Evolutionary conservation across 495 filamentous ascomycete species (phyloP).

Genomic region (Friedmanniomyces simplex): DNA sequence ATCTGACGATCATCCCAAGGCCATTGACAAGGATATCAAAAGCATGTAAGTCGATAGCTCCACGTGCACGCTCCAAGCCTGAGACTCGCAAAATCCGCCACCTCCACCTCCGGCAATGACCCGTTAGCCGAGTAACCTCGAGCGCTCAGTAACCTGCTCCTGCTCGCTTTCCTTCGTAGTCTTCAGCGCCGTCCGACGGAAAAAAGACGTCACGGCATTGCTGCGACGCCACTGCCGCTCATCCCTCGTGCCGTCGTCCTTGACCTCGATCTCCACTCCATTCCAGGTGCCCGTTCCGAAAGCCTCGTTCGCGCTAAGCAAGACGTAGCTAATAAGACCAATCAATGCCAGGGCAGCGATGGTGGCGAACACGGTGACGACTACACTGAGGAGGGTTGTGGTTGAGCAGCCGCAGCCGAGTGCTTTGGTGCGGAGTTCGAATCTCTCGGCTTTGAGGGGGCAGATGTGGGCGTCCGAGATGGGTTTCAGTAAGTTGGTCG

Average conservation of each 20-base stretch:
- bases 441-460: slow-evolving; percentile 11
- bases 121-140: slow-evolving; percentile 4
- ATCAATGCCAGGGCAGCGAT: slow-evolving; percentile 7
- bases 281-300: slow-evolving; percentile 12
- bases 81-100: too few species aligned
- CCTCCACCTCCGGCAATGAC: too few species aligned
- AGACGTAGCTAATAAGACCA: not conserved
- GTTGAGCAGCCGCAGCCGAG: slow-evolving; percentile 16
- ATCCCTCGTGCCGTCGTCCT: slow-evolving; percentile 11
- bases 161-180: slow-evolving; percentile 13
- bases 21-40: too few species aligned
- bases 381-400: slow-evolving; percentile 10
- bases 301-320: not conserved
- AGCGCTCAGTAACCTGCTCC: slow-evolving; percentile 17
- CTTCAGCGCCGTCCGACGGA: slow-evolving; percentile 5
- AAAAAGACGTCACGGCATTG: slow-evolving; percentile 2
- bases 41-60: too few species aligned
- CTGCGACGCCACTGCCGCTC: slow-evolving; percentile 9
- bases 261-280: slow-evolving; percentile 9
- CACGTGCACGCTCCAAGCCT: too few species aligned
- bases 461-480: slow-evolving; percentile 6
- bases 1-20: too few species aligned
- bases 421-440: slow-evolving; percentile 13
- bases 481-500: slow-evolving; percentile 5
- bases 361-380: slow-evolving; percentile 17